These are phyloP conservation scores for Nyctanthes arbortristis DNA, from an alignment of 257 asterid species.

Conservation along the genomic window DNA sequence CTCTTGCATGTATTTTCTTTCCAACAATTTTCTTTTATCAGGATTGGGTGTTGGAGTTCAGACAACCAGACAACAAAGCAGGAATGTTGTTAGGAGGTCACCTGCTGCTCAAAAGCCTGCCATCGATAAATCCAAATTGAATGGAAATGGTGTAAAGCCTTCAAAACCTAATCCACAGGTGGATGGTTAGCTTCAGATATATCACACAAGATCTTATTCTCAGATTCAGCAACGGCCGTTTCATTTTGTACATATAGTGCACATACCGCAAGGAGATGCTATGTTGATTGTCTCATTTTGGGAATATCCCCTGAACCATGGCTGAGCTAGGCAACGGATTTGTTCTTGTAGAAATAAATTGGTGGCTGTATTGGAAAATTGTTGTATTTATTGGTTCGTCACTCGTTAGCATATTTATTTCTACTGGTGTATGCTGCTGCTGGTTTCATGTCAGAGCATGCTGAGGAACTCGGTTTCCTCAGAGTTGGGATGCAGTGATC, in stretches of 20 bases:
- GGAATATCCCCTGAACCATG: constrained; percentile 25
- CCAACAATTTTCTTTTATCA: constrained; percentile 35
- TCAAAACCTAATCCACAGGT: constrained; percentile 33
- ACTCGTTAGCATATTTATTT: constrained; percentile 26
- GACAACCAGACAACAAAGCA: constrained; percentile 41
- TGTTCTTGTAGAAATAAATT: constrained; percentile 33
- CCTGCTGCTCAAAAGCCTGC: constrained; percentile 41
- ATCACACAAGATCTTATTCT: constrained; percentile 25
- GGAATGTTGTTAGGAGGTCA: constrained; percentile 47
- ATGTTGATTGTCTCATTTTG: constrained; percentile 21
- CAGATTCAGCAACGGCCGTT: constrained; percentile 31
- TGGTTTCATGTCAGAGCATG: background rate
- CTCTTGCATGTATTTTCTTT: background rate
- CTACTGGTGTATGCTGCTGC: constrained; percentile 2
- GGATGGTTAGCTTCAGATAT: constrained; percentile 33
- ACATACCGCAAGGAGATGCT: constrained; percentile 29
- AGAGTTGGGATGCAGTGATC: constrained; percentile 20
- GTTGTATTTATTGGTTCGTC: constrained; percentile 37
- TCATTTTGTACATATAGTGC: constrained; percentile 47
- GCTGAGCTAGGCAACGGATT: constrained; percentile 28
- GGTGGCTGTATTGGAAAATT: constrained; percentile 28
- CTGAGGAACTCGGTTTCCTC: background rate
- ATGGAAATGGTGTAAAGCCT: constrained; percentile 41
- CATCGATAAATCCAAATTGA: constrained; percentile 45
- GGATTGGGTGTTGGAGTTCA: constrained; percentile 55